A percentile compares a stretch with the other conserved stretches of the same genome.
Conservation (phyloP, 106 monocot species). For the Phalaenopsis equestris region DNA sequence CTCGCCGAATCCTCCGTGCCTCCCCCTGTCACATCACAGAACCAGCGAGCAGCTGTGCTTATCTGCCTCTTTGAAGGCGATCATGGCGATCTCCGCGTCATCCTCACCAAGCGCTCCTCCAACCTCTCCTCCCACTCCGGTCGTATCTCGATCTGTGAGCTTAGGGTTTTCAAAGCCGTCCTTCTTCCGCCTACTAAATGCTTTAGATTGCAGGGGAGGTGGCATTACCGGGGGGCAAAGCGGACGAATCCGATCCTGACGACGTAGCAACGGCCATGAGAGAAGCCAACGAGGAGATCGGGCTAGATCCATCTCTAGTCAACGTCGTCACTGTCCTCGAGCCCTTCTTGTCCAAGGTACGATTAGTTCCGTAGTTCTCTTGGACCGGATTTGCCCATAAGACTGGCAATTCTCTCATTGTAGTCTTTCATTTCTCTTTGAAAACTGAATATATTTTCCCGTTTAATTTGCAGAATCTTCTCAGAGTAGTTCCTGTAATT, state of each 20-base stretch:
- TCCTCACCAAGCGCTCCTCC: conserved; percentile 72
- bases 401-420: too few species aligned
- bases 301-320: conserved; percentile 39
- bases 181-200: not conserved
- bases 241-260: conserved; percentile 37
- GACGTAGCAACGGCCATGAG: conserved; percentile 31
- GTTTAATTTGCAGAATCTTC: conserved; percentile 49
- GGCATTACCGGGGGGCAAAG: conserved; percentile 41
- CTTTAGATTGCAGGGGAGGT: conserved; percentile 43
- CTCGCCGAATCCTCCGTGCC: conserved; percentile 1
- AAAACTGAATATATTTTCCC: not conserved
- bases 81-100: not conserved
- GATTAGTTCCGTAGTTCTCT: not conserved
- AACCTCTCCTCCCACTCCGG: conserved; percentile 64
- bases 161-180: not conserved
- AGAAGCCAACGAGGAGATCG: conserved; percentile 48
- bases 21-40: not conserved
- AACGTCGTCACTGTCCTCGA: conserved; percentile 46
- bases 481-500: conserved; percentile 67
- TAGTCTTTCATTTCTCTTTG: too few species aligned
- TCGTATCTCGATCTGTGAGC: conserved; percentile 1
- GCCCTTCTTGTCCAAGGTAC: conserved; percentile 66
- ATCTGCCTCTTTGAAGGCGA: conserved; percentile 25
- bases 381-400: too few species aligned
- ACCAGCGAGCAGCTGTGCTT: conserved; percentile 50